phyloP scores from a whole-genome alignment of 345 rosid species.

The Eucalyptus polybractea region DNA sequence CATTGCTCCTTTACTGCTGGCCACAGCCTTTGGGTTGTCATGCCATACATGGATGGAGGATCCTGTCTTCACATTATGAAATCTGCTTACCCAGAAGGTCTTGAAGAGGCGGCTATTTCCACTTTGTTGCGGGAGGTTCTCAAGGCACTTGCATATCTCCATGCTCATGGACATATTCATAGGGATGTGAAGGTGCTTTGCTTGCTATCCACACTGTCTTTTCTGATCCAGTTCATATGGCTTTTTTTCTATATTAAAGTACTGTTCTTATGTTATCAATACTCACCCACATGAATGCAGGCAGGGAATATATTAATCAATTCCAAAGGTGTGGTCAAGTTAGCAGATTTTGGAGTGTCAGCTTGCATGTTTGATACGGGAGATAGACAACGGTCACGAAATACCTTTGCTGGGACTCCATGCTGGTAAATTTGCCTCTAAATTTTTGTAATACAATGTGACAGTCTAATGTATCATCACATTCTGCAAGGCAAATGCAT shows the following conservation, averaged over 20 bases:
- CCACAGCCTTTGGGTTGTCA: constrained; percentile 90
- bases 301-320: constrained; percentile 88
- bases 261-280: background rate
- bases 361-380: constrained; percentile 99
- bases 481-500: background rate
- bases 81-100: constrained; percentile 73
- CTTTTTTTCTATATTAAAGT: background rate
- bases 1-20: constrained; percentile 84
- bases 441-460: background rate
- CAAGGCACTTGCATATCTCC: constrained; percentile 93
- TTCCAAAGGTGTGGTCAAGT: constrained; percentile 66
- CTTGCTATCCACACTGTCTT: background rate
- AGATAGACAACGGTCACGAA: constrained; percentile 93
- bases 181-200: constrained; percentile 86
- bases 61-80: constrained; percentile 96
- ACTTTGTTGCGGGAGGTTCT: constrained; percentile 78
- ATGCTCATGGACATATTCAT: constrained; percentile 88
- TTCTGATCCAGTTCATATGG: background rate
- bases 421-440: constrained; percentile 54
- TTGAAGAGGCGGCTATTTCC: constrained; percentile 90
- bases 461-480: background rate
- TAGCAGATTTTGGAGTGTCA: constrained; percentile 97
- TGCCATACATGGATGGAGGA: constrained; percentile 99
- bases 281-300: constrained; percentile 18
- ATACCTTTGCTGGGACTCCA: constrained; percentile 98